phyloP scores from a whole-genome alignment of 192 early-diverging fungal species.

The Entomortierella beljakovae region DNA sequence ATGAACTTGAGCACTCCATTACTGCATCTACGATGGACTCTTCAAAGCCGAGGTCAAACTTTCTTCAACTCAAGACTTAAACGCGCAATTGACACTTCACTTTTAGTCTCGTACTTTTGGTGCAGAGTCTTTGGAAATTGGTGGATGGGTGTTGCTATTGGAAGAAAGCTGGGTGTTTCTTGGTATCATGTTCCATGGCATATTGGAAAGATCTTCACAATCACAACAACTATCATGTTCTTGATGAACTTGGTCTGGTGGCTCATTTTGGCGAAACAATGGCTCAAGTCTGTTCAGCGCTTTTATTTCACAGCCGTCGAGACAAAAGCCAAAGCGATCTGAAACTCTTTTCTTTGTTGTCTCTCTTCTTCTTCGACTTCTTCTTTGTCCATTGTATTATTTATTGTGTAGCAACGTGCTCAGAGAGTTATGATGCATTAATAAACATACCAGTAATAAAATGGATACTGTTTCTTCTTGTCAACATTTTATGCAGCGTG shows the following conservation, averaged over 20 bases:
- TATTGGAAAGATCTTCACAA: slow-evolving; percentile 47
- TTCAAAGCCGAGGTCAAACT: slow-evolving; percentile 36
- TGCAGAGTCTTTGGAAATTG: slow-evolving; percentile 55
- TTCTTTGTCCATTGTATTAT: too few species aligned
- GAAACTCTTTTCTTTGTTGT: too few species aligned
- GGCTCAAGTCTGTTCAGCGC: slow-evolving; percentile 17
- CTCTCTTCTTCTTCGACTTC: too few species aligned
- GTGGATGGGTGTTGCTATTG: slow-evolving; percentile 56
- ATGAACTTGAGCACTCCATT: slow-evolving; percentile 54
- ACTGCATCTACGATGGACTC: slow-evolving; percentile 46
- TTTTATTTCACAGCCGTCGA: slow-evolving; percentile 40
- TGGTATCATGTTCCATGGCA: slow-evolving; percentile 45
- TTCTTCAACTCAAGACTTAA: slow-evolving; percentile 44
- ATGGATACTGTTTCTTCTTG: too few species aligned
- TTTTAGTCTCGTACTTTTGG: slow-evolving; percentile 53
- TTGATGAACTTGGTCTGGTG: slow-evolving; percentile 40
- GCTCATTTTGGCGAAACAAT: slow-evolving; percentile 39
- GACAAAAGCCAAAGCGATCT: too few species aligned
- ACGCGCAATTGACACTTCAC: slow-evolving; percentile 39
- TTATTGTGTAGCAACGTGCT: too few species aligned
- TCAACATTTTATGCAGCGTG: too few species aligned
- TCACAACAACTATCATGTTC: slow-evolving; percentile 40
- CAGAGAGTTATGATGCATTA: too few species aligned
- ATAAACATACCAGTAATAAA: too few species aligned
- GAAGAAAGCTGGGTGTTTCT: slow-evolving; percentile 36